Percentiles rank a stretch among this genome's conserved stretches.
Conservation (phyloP, 345 rosid species). For the Bruguiera gymnorhiza region DNA sequence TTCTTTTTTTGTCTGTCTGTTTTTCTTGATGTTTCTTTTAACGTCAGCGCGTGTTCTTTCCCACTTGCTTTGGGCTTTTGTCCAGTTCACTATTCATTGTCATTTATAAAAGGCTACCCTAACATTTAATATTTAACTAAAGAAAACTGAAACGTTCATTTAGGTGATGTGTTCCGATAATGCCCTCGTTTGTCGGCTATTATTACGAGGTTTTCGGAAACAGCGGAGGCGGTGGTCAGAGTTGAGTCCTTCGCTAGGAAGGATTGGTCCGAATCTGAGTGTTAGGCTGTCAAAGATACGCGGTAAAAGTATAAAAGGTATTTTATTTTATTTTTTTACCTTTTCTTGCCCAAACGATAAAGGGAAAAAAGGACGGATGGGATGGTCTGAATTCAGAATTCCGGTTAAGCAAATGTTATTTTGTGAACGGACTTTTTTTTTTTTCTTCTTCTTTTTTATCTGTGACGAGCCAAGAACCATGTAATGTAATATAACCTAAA, state of each 20-base stretch:
- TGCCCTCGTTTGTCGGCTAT: slow-evolving; percentile 22
- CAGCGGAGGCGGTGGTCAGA: slow-evolving; percentile 14
- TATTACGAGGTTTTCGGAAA: slow-evolving; percentile 18
- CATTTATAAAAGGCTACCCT: background rate
- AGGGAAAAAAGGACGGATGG: too few species aligned
- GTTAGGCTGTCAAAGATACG: background rate
- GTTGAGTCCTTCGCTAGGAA: slow-evolving; percentile 11
- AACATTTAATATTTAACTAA: slow-evolving; percentile 8
- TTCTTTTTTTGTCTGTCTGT: background rate
- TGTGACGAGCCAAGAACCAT: too few species aligned
- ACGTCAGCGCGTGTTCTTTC: slow-evolving; percentile 3
- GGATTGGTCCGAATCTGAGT: slow-evolving; percentile 24
- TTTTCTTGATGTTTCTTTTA: slow-evolving; percentile 13
- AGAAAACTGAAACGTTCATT: slow-evolving; percentile 19
- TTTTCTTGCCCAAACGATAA: too few species aligned
- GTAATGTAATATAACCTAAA: too few species aligned
- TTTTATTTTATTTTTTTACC: too few species aligned
- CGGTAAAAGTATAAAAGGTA: too few species aligned
- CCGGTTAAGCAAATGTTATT: too few species aligned
- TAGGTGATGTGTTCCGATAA: slow-evolving; percentile 9
- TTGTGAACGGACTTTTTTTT: too few species aligned
- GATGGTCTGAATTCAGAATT: too few species aligned
- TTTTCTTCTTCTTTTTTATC: too few species aligned
- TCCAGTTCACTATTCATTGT: slow-evolving; percentile 1
- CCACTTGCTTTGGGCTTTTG: background rate